Conservation (phyloP, 2,329 filamentous ascomycete genomes). For the Clonostachys rhizophaga region DNA sequence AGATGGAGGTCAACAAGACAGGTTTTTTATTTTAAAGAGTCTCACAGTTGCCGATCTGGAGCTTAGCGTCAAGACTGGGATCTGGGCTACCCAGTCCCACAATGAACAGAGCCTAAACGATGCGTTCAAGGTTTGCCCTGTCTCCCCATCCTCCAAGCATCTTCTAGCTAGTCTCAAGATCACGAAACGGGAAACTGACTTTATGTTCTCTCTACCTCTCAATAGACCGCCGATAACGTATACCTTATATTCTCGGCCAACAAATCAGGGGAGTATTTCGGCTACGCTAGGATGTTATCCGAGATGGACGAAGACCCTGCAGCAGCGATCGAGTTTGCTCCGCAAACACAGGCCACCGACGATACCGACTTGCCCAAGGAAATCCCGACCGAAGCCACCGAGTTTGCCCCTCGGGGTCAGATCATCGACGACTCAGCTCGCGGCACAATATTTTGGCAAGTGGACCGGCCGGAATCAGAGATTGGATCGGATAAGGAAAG, state of each 20-base stretch:
- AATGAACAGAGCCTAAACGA: conserved; percentile 82
- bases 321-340: conserved; percentile 64
- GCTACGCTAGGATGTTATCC: conserved; percentile 87
- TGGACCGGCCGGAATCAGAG: conserved; percentile 53
- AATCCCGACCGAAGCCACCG: conserved; percentile 73
- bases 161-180: not conserved
- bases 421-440: conserved; percentile 91
- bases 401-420: conserved; percentile 72
- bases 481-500: conserved; percentile 39
- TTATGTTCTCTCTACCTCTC: not conserved
- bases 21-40: conserved; percentile 91
- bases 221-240: conserved; percentile 72
- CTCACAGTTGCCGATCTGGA: conserved; percentile 88
- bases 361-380: conserved; percentile 70
- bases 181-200: too few species aligned
- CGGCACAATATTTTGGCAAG: conserved; percentile 98
- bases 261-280: conserved; percentile 95
- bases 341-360: conserved; percentile 53
- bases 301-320: conserved; percentile 73
- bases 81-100: conserved; percentile 93
- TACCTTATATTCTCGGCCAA: conserved; percentile 95
- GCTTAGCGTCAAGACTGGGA: conserved; percentile 77
- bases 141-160: not conserved
- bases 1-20: conserved; percentile 47
- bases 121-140: conserved; percentile 66